Evolutionary conservation across 176 grass and related monocot genomes (phyloP).

Genomic region (Saccharum spontaneum): DNA sequence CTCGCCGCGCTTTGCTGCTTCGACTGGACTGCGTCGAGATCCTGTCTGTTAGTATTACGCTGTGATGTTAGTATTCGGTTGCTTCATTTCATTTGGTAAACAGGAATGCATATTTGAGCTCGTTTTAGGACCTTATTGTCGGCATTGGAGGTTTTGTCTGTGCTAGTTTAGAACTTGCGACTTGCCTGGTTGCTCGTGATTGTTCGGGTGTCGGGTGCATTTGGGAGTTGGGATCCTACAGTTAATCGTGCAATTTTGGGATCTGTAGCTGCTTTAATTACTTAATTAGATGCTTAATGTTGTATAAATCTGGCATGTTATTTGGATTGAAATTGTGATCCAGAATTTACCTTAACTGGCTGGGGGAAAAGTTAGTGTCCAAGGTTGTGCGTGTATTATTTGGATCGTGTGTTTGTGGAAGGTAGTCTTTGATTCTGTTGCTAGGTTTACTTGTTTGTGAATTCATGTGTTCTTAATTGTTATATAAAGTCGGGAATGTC

Average conservation of each 20-base stretch:
- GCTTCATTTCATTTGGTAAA: background rate
- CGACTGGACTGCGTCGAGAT: background rate
- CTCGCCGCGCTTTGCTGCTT: background rate
- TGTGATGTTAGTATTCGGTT: background rate
- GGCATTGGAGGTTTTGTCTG: background rate
- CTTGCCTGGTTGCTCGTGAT: background rate
- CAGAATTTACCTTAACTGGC: background rate
- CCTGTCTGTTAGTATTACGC: background rate
- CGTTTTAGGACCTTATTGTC: background rate
- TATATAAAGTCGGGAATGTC: conserved; percentile 14
- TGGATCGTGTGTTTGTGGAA: background rate
- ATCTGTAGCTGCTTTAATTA: background rate
- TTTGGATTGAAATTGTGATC: background rate
- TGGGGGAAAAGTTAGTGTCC: background rate
- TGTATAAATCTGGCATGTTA: background rate
- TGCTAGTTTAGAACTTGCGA: background rate
- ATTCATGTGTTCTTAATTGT: conserved; percentile 15
- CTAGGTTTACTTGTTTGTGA: background rate
- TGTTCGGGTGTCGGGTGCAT: background rate
- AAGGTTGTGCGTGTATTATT: background rate
- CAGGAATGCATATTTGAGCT: background rate
- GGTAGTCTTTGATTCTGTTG: conserved; percentile 6
- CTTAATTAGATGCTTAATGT: background rate
- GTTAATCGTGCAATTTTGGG: background rate
- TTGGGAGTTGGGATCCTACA: conserved; percentile 16